Evolutionary conservation across 2,329 filamentous ascomycete species (phyloP).

Genomic region (Nothomitra cinnamomea): DNA sequence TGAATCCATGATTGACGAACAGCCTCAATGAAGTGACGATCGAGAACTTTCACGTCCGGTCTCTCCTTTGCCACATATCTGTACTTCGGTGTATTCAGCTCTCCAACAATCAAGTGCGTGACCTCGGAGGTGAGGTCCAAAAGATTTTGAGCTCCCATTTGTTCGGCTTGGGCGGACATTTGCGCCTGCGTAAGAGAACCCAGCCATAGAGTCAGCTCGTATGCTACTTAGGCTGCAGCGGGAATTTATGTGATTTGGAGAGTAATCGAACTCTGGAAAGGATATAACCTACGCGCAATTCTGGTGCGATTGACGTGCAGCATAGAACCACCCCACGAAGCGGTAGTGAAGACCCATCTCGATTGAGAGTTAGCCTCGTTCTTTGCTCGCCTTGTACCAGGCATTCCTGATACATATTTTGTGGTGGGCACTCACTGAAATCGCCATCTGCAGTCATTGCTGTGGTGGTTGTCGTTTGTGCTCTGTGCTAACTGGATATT

Average conservation of each 20-base stretch:
- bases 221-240: background rate
- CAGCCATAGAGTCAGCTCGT: background rate
- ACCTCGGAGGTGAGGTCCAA: conserved; percentile 91
- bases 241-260: background rate
- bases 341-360: conserved; percentile 12
- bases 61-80: conserved; percentile 83
- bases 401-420: too few relatives aligned
- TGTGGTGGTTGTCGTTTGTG: background rate
- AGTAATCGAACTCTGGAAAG: background rate
- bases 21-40: conserved; percentile 68
- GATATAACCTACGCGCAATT: conserved; percentile 23
- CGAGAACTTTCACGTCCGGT: conserved; percentile 69
- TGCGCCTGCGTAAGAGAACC: conserved; percentile 23
- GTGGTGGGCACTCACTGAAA: background rate
- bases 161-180: conserved; percentile 45
- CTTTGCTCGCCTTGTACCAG: too few relatives aligned
- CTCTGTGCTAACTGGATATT: too few relatives aligned
- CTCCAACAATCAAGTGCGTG: conserved; percentile 83
- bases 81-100: conserved; percentile 83
- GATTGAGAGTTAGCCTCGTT: background rate
- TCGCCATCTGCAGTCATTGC: conserved; percentile 2
- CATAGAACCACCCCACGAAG: conserved; percentile 55
- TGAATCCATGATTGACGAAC: conserved; percentile 65
- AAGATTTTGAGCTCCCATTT: conserved; percentile 78
- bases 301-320: conserved; percentile 70